phyloP scores from a whole-genome alignment of 306 rosid species.

The Trifolium repens region DNA sequence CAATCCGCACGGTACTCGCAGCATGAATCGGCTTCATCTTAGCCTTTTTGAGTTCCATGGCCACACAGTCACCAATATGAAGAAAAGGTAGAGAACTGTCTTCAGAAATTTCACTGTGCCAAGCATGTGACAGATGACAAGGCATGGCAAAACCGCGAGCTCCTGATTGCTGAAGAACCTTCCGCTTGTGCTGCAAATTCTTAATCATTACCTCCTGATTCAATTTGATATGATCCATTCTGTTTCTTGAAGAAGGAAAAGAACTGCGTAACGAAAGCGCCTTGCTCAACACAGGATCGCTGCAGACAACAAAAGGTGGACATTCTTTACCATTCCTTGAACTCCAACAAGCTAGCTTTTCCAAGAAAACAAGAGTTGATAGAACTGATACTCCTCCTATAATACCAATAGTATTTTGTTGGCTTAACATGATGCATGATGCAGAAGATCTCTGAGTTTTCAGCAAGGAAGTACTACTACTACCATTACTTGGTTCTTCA shows the following conservation, averaged over 20 bases:
- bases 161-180: slow-evolving; percentile 63
- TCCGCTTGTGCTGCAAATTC: slow-evolving; percentile 53
- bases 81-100: slow-evolving; percentile 62
- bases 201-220: slow-evolving; percentile 48
- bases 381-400: slow-evolving; percentile 78
- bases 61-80: slow-evolving; percentile 74
- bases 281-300: slow-evolving; percentile 61
- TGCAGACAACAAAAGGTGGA: slow-evolving; percentile 80
- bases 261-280: slow-evolving; percentile 48
- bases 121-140: slow-evolving; percentile 68
- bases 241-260: slow-evolving; percentile 37
- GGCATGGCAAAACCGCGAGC: slow-evolving; percentile 71
- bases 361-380: slow-evolving; percentile 82
- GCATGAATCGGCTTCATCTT: slow-evolving; percentile 65
- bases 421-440: slow-evolving; percentile 42
- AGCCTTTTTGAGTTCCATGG: slow-evolving; percentile 62
- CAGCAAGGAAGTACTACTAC: slow-evolving; percentile 34
- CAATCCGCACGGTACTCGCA: slow-evolving; percentile 54
- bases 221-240: slow-evolving; percentile 40
- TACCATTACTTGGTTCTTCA: slow-evolving; percentile 26
- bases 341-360: slow-evolving; percentile 81
- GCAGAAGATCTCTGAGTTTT: slow-evolving; percentile 3
- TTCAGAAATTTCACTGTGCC: slow-evolving; percentile 60
- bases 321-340: slow-evolving; percentile 62
- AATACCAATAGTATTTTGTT: slow-evolving; percentile 73